Evolutionary conservation across 2,329 filamentous ascomycete species (phyloP).

Genomic region (Phialemoniopsis sp.): DNA sequence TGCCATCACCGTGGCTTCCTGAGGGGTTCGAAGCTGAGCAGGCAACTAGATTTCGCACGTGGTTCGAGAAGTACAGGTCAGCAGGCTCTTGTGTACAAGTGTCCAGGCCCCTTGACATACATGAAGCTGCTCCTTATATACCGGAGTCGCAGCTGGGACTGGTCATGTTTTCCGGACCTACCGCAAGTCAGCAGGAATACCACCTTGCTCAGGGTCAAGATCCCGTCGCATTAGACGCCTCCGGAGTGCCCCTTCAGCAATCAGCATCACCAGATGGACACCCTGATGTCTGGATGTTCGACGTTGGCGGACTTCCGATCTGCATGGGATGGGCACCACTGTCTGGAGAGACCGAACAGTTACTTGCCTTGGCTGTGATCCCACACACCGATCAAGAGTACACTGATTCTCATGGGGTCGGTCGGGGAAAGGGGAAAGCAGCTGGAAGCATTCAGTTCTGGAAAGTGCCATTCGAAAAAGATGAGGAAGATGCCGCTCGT

Average conservation of each 20-base stretch:
- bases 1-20: constrained; percentile 34
- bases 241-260: constrained; percentile 9
- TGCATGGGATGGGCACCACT: constrained; percentile 49
- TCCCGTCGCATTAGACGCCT: constrained; percentile 7
- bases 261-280: constrained; percentile 4
- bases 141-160: constrained; percentile 13
- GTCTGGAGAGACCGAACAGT: constrained; percentile 30
- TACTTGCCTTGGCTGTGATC: constrained; percentile 47
- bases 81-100: background rate
- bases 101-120: no score
- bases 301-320: constrained; percentile 48
- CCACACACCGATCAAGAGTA: constrained; percentile 45
- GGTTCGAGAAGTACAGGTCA: constrained; percentile 15
- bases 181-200: constrained; percentile 15
- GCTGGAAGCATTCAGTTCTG: constrained; percentile 49
- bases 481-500: constrained; percentile 21
- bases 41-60: constrained; percentile 20
- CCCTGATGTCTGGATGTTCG: constrained; percentile 45
- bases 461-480: constrained; percentile 35
- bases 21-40: constrained; percentile 27
- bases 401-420: background rate
- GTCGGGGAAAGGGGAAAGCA: constrained; percentile 29
- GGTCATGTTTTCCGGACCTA: constrained; percentile 18
- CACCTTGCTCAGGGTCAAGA: constrained; percentile 10
- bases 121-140: constrained; percentile 5